Evolutionary conservation across 345 rosid species (phyloP), one percentile per base, ranked within the genome.

Genomic region (Eucalyptus coolabah): DNA sequence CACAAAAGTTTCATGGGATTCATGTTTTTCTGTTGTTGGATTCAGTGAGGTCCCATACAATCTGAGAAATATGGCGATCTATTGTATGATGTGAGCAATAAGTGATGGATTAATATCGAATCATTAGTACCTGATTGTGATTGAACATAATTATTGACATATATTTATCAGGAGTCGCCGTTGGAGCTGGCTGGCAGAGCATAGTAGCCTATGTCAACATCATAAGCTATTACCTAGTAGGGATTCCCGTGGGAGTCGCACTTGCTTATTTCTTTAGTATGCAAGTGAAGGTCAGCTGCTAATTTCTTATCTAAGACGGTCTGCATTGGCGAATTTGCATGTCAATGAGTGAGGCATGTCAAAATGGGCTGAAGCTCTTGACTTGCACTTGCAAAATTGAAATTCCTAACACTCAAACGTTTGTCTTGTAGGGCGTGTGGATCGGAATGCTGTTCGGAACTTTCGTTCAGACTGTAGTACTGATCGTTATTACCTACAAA

Each of bases 171-270:
- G 98, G 99, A 86, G 98, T 97, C 87, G 97, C 97, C 3, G 89
- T 95, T 4, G 98, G 99, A 83, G 96, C 96, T 24, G 99, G 98
- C 67, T 95, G 98, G 99, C 99, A 97, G 88, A 92, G 96, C 91
- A 92, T 91, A 17, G 99, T 97, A 18, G 95, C 98, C 8, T 96
- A 93, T 49, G 96, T 96, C 86, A 96, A 97, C 91, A 90, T 97
- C 65, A 88, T 96, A 32, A 94, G 95, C 88, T 97, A 96, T 92
- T 97, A 96, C 93, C 83, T 97, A 21, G 88, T 97, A 19, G 99
- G 98, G 26, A 94, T 97, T 87, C 99, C 98, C 32, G 49, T 91
- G 45, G 99, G 98, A 63, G 63, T 94, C 50, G 81, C 93, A 54
- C 96, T 97, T 60, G 97, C 97, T 80, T 96, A 96, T 80, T 90